Base-by-base conservation (phyloP, 805 yeast species). In the Kuraishia cidri region DNA sequence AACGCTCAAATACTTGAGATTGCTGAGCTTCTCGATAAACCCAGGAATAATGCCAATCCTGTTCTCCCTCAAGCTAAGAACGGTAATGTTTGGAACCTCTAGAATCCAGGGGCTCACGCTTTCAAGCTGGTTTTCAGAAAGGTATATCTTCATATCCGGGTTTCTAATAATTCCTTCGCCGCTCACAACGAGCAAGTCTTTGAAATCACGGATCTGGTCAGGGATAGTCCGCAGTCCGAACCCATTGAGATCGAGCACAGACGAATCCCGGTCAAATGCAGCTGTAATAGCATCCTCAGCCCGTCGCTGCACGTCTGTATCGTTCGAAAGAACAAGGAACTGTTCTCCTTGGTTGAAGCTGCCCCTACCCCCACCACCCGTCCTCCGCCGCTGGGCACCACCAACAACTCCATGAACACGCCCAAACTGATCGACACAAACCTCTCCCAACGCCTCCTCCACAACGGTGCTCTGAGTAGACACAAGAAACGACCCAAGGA, bases 131-230 rank as follows among this genome's bases (percentile, higher is more conserved):
- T 76, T 76, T 31, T 68, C 62, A 2, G 72, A 56, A 3, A 75
- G 63, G 43, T 68, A 73, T 4, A 76, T 52, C 37, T 75, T 75
- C 26, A 64, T 40, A 5, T 42, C 32, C 1, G 69, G 65, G 16
- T 49, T 45, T n/a, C 47, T 46, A 4, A 63, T 47, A 7, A 43
- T 41, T 1, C 44, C 38, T 4, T 52, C 57, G 39, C 62, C 64
- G 35, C 65, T 62, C 6, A 68, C 48, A n/a, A 74, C 75, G 42
- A 74, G 49, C n/a, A n/a, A n/a, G 34, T 74, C 63, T 42, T 71
- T 64, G 40, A 76, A 54, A 45, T 76, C 84, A 32, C 64, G 65
- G 19, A 76, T 60, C 40, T 74, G 79, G 32, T 70, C 74, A 1
- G 84, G 82, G 3, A 76, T 48, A 5, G 64, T 64, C 8, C 53